These are phyloP conservation scores for Cyberlindnera saturnus DNA, from an alignment of 805 yeast genomes.

Conservation along the genomic window DNA sequence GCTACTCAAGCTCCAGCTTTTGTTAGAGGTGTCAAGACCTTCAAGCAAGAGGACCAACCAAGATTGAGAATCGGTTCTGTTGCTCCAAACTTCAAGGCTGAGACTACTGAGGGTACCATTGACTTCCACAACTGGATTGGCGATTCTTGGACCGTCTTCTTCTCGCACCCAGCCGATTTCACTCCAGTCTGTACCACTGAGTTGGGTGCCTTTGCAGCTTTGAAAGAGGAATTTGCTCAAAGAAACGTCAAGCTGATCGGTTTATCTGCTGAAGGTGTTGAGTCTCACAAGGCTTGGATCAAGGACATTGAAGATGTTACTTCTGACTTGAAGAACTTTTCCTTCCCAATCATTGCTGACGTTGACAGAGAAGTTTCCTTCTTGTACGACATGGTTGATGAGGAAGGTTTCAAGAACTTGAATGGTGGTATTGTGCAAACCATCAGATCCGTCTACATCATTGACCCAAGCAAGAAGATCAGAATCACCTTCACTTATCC, in stretches of 20 bases:
- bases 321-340: constrained; percentile 58
- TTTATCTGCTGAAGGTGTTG: constrained; percentile 77
- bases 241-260: constrained; percentile 88
- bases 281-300: constrained; percentile 80
- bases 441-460: constrained; percentile 86
- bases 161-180: constrained; percentile 95
- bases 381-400: constrained; percentile 83
- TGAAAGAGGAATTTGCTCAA: constrained; percentile 82
- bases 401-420: constrained; percentile 72
- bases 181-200: constrained; percentile 97
- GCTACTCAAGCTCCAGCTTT: constrained; percentile 18
- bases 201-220: constrained; percentile 86
- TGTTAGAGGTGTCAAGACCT: constrained; percentile 35
- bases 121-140: constrained; percentile 86
- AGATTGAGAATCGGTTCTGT: constrained; percentile 71
- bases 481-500: constrained; percentile 87
- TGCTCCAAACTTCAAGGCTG: constrained; percentile 86
- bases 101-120: constrained; percentile 75
- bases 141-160: constrained; percentile 80
- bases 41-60: constrained; percentile 49
- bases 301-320: constrained; percentile 86
- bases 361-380: constrained; percentile 78
- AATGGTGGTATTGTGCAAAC: constrained; percentile 74
- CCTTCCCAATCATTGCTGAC: constrained; percentile 91
- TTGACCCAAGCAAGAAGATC: constrained; percentile 86